Percentiles rank a stretch among this genome's conserved stretches.
phyloP scores from a whole-genome alignment of 2,329 filamentous ascomycete species.

The Epichloe amarillans region DNA sequence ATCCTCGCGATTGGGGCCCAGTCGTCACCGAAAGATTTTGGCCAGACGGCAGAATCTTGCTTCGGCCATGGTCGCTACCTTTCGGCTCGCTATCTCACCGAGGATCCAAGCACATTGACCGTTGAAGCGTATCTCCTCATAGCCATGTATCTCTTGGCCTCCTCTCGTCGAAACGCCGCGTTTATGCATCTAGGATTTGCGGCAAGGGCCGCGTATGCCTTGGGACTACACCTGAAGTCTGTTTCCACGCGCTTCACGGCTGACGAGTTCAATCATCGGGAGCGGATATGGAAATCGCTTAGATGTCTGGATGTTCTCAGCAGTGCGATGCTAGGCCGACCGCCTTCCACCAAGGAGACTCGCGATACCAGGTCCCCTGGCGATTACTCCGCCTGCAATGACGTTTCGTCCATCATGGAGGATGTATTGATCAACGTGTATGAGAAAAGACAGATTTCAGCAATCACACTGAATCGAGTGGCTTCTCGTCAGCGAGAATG shows the following conservation, averaged over 20 bases:
- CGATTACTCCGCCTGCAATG: conserved; percentile 10
- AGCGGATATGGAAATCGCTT: conserved; percentile 15
- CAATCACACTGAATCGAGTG: conserved; percentile 12
- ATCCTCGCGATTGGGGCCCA: conserved; percentile 15
- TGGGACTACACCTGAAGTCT: conserved; percentile 35
- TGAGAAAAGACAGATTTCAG: conserved; percentile 12
- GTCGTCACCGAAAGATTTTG: conserved; percentile 17
- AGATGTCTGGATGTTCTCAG: conserved; percentile 15
- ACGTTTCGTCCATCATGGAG: conserved; percentile 16
- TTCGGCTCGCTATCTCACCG: conserved; percentile 19
- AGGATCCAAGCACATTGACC: conserved; percentile 39
- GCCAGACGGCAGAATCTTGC: conserved; percentile 13
- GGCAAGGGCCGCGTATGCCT: conserved; percentile 39
- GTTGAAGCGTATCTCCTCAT: conserved; percentile 40
- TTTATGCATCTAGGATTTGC: conserved; percentile 52
- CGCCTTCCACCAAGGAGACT: conserved; percentile 13
- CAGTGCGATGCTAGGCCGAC: conserved; percentile 15
- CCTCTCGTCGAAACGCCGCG: conserved; percentile 44
- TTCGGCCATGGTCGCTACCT: conserved; percentile 16
- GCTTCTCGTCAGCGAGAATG: conserved; percentile 16
- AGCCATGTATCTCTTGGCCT: conserved; percentile 46
- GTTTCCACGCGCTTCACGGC: conserved; percentile 9
- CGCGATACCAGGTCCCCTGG: conserved; percentile 6
- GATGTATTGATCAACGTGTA: conserved; percentile 18
- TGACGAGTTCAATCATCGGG: conserved; percentile 10